A percentile compares a stretch with the other conserved stretches of the same genome.
Conservation (phyloP, 805 yeast genomes). For the Starmera caribaea region DNA sequence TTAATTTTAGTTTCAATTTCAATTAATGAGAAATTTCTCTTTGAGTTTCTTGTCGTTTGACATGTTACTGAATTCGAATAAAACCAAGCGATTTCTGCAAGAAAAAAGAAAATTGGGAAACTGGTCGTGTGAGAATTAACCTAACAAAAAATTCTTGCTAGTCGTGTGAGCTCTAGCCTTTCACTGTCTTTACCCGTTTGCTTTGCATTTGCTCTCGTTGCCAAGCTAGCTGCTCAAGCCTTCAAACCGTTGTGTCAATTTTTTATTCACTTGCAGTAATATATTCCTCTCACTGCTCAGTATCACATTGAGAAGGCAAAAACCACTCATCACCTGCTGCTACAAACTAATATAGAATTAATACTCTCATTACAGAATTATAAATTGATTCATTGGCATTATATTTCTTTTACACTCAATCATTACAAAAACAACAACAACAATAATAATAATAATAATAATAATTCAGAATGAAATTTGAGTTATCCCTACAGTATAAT, state of each 20-base stretch:
- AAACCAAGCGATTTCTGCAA: no score
- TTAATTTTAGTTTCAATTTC: no score
- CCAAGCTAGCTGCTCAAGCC: background rate
- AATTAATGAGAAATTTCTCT: no score
- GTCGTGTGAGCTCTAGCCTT: slow-evolving; percentile 5
- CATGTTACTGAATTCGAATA: background rate
- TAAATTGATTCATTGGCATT: no score
- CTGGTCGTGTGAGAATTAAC: slow-evolving; percentile 1
- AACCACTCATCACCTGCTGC: no score
- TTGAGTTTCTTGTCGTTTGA: background rate
- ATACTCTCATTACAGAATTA: no score
- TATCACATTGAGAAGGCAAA: no score
- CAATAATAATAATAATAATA: no score
- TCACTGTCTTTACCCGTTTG: background rate
- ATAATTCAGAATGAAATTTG: slow-evolving; percentile 46
- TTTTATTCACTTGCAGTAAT: background rate
- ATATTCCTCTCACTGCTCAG: no score
- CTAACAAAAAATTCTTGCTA: background rate
- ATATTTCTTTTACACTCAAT: background rate
- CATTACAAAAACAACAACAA: background rate
- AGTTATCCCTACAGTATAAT: slow-evolving; percentile 55
- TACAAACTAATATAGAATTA: no score
- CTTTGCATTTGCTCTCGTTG: no score
- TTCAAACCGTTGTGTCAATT: background rate
- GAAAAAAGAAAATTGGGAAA: background rate